Evolutionary conservation across 331 rosid genomes (phyloP), one percentile per base, ranked within the genome.

Genomic region (Rosa hybrid): DNA sequence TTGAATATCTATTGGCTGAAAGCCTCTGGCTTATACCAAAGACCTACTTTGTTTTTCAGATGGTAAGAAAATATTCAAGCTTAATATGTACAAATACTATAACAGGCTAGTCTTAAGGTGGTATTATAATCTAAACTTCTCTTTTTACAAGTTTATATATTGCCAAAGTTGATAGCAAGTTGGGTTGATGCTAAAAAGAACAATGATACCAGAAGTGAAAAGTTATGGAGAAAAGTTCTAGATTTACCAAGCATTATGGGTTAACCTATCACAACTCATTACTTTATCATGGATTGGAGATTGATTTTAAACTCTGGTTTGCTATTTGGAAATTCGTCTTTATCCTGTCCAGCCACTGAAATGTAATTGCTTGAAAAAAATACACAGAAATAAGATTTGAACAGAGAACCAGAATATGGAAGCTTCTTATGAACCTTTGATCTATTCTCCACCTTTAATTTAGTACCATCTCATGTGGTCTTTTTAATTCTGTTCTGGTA

Each of bases 381-480:
- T 7, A 68, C 10, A 68, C 30, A 63, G 20, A 14, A 10, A 30
- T 12, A 2, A 7, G 42, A 5, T 20, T 68, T 41, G 51, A 68
- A 68, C 30, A 38, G 51, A 51, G 74, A 20, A 60, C 79, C 30
- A 60, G 57, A 18, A 44, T 27, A 4, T 60, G 44, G 71, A 75
- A 69, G 57, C 44, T 62, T 59, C 79, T 59, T 30, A 76, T 56
- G 20, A 75, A 17, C 54, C 54, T 74, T 60, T 59, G 10, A 76
- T 23, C 12, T 23, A 1, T 48, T 60, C 56, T 56, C 30, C 57
- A 45, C 79, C 27, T 75, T 76, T 76, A 39, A 76, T 46, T 60
- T 6, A 7, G 50, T n/a, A n/a, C 18, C 74, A 69, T 44, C 34
- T 44, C 8, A 14, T 11, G 18, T 44, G 54, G 53, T 69, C 54